Percentiles rank a stretch among this genome's conserved stretches.
These are phyloP conservation scores for Sordariomycetes sp. DNA, from an alignment of 2,329 filamentous ascomycete genomes.

Conservation along the genomic window DNA sequence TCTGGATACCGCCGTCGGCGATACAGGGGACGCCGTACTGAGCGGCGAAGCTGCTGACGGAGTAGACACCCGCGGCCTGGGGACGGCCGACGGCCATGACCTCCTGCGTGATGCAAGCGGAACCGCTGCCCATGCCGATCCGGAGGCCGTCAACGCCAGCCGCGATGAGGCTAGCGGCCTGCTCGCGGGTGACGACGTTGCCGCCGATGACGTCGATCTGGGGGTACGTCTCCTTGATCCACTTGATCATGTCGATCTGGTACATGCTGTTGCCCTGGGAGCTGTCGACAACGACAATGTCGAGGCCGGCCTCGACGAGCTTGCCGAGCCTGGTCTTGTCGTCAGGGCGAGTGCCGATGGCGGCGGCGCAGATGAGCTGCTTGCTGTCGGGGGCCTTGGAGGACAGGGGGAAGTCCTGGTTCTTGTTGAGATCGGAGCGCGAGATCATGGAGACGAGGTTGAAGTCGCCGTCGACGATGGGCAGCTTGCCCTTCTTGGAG, in stretches of 20 bases:
- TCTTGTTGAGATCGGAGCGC: conserved; percentile 95
- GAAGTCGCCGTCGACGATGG: conserved; percentile 71
- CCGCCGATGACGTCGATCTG: conserved; percentile 88
- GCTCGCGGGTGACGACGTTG: conserved; percentile 95
- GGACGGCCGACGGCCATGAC: conserved; percentile 98
- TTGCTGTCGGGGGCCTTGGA: conserved; percentile 96
- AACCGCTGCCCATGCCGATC: conserved; percentile 97
- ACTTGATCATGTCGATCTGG: conserved; percentile 97
- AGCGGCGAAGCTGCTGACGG: conserved; percentile 77
- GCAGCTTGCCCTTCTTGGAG: conserved; percentile 98
- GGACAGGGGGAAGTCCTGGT: conserved; percentile 89
- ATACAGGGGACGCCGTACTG: conserved; percentile 96
- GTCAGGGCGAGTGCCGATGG: conserved; percentile 88
- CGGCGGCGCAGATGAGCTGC: conserved; percentile 89
- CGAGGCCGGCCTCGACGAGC: conserved; percentile 86
- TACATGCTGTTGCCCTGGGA: conserved; percentile 98
- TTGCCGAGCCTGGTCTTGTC: conserved; percentile 78
- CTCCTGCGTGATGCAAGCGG: conserved; percentile 97
- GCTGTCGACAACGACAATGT: conserved; percentile 90
- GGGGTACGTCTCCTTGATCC: conserved; percentile 78
- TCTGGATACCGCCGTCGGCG: conserved; percentile 94
- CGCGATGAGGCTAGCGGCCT: conserved; percentile 82
- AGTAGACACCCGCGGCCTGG: conserved; percentile 86
- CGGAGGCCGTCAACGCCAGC: conserved; percentile 92
- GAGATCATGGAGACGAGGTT: conserved; percentile 89